These are phyloP conservation scores for Arthrobotrys sphaeroides DNA, from an alignment of 2,329 filamentous ascomycete species.

Conservation along the genomic window DNA sequence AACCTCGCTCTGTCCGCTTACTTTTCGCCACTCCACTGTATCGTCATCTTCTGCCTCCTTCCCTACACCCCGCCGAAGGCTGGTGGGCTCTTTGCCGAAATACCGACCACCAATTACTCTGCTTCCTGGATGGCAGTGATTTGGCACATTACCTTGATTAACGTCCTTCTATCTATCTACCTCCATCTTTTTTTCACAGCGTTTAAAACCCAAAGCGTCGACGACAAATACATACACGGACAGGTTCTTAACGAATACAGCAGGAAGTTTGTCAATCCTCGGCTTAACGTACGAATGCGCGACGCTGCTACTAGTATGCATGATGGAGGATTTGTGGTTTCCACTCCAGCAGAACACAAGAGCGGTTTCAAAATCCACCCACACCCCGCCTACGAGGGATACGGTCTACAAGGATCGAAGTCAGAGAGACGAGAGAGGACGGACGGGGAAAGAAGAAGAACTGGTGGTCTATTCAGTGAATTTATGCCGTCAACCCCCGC, in stretches of 20 bases:
- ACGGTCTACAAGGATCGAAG: not conserved
- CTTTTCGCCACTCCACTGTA: constrained; percentile 92
- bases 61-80: constrained; percentile 67
- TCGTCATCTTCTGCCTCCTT: constrained; percentile 87
- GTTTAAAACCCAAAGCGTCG: constrained; percentile 86
- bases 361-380: constrained; percentile 29
- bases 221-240: constrained; percentile 82
- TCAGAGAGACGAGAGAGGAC: not conserved
- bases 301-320: constrained; percentile 54
- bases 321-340: constrained; percentile 21
- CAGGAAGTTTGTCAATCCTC: constrained; percentile 91
- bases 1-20: constrained; percentile 83
- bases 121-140: constrained; percentile 84
- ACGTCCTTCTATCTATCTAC: constrained; percentile 78
- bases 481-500: constrained; percentile 9
- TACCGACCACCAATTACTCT: constrained; percentile 68
- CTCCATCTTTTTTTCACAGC: constrained; percentile 76
- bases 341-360: constrained; percentile 19
- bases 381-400: constrained; percentile 30
- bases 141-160: constrained; percentile 80
- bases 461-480: constrained; percentile 28
- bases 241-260: constrained; percentile 97
- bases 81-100: constrained; percentile 21
- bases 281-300: constrained; percentile 68
- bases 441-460: not conserved